A percentile compares a stretch with the other conserved stretches of the same genome.
Evolutionary conservation across 257 asterid species (phyloP).

Genomic region (Scutellaria minor): DNA sequence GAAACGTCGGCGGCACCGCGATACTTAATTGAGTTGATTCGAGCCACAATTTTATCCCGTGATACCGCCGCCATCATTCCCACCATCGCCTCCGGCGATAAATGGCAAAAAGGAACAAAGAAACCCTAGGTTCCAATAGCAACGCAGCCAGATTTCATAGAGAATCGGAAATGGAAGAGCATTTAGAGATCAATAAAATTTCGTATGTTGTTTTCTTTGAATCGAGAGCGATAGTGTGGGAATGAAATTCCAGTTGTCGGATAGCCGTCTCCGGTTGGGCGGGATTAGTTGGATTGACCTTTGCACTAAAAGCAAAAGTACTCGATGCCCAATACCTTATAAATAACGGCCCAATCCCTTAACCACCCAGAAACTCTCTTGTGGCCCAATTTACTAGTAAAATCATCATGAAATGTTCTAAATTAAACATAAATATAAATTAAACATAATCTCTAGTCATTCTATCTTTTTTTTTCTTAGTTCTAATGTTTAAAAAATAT

Average conservation of each 20-base stretch:
- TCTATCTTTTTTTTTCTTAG: too few relatives aligned
- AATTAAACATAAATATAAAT: too few relatives aligned
- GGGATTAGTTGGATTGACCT: constrained; percentile 12
- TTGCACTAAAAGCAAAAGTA: background rate
- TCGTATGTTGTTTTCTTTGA: background rate
- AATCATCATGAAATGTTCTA: too few relatives aligned
- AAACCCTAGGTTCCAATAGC: constrained; percentile 41
- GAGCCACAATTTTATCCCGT: constrained; percentile 56
- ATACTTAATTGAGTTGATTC: constrained; percentile 56
- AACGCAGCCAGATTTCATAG: constrained; percentile 8
- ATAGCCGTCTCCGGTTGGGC: constrained; percentile 34
- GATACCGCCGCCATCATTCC: constrained; percentile 54
- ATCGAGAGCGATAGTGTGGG: constrained; percentile 7
- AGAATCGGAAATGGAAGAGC: background rate
- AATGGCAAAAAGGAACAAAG: background rate
- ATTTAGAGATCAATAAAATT: too few relatives aligned
- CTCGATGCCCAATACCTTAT: constrained; percentile 7
- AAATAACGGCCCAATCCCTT: background rate
- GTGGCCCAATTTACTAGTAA: too few relatives aligned
- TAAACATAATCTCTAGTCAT: too few relatives aligned
- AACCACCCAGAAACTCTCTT: background rate
- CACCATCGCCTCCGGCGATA: constrained; percentile 45
- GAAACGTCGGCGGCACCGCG: constrained; percentile 49
- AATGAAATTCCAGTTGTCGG: constrained; percentile 28
- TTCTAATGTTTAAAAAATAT: too few relatives aligned